Conservation (phyloP, 495 filamentous ascomycete genomes). For the Terfezia boudieri region DNA sequence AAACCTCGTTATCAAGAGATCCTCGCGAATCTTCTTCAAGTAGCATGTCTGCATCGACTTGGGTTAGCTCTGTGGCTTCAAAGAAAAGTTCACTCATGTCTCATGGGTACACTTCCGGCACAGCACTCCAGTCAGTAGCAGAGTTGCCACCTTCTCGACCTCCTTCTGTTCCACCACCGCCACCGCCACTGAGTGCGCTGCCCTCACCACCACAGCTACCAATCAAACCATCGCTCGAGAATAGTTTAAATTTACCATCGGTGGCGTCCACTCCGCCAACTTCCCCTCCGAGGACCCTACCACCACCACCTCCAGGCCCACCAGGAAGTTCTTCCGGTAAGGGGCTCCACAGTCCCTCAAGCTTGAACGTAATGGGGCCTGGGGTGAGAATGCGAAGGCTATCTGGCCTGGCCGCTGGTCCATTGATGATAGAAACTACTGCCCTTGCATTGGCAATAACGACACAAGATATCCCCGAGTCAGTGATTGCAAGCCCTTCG, state of each 20-base stretch:
- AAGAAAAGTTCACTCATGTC: background rate
- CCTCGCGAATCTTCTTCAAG: constrained; percentile 82
- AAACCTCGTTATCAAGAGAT: constrained; percentile 60
- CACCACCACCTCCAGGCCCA: background rate
- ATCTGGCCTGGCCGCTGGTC: constrained; percentile 54
- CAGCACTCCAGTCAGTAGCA: background rate
- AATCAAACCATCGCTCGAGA: constrained; percentile 9
- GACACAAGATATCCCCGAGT: constrained; percentile 17
- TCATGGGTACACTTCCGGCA: background rate
- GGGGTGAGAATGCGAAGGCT: constrained; percentile 60
- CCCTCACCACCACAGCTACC: constrained; percentile 14
- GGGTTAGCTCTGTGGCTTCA: constrained; percentile 42
- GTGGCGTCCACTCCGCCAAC: background rate
- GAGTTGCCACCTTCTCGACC: background rate
- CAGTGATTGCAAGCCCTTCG: constrained; percentile 10
- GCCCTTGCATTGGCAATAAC: constrained; percentile 24
- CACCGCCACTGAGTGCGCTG: constrained; percentile 5
- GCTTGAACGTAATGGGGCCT: constrained; percentile 1
- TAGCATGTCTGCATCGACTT: constrained; percentile 59
- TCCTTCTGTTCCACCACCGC: constrained; percentile 12
- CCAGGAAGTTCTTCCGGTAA: background rate
- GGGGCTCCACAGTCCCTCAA: background rate
- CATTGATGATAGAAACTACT: constrained; percentile 76
- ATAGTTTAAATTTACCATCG: constrained; percentile 16
- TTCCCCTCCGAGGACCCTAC: background rate